Evolutionary conservation across 1,284 basidiomycete species (phyloP).

Genomic region (Heterobasidion parviporum): DNA sequence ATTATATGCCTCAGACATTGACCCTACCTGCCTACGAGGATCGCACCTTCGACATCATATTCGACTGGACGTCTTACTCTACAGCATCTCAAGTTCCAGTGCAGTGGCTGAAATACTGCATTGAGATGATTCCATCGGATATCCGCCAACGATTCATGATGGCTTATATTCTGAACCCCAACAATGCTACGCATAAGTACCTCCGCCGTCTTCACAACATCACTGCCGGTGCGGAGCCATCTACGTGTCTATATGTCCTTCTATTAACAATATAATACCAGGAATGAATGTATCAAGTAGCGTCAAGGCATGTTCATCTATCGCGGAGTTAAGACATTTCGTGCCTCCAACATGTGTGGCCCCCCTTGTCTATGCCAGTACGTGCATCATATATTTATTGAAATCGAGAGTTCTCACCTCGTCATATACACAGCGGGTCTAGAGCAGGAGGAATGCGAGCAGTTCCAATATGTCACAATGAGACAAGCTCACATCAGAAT

Average conservation of each 20-base stretch:
- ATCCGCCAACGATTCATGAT: slow-evolving; percentile 49
- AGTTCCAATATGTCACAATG: slow-evolving; percentile 56
- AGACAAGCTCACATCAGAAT: slow-evolving; percentile 51
- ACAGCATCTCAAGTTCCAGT: slow-evolving; percentile 72
- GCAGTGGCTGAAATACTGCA: slow-evolving; percentile 74
- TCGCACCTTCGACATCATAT: slow-evolving; percentile 62
- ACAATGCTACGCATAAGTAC: slow-evolving; percentile 65
- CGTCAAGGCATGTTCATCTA: slow-evolving; percentile 50
- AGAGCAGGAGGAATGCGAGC: slow-evolving; percentile 46
- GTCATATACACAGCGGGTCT: slow-evolving; percentile 33
- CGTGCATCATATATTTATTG: slow-evolving; percentile 10
- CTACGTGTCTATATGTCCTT: background rate
- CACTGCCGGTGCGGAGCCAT: slow-evolving; percentile 48
- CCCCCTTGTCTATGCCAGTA: slow-evolving; percentile 49
- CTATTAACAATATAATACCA: slow-evolving; percentile 16
- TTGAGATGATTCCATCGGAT: slow-evolving; percentile 71
- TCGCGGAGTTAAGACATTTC: slow-evolving; percentile 47
- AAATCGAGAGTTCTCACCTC: background rate
- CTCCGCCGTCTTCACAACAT: slow-evolving; percentile 70
- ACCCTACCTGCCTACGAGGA: slow-evolving; percentile 36
- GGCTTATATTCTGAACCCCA: slow-evolving; percentile 75
- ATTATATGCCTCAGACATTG: slow-evolving; percentile 22
- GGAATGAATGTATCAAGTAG: slow-evolving; percentile 47
- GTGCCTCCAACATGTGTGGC: slow-evolving; percentile 42
- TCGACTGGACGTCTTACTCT: slow-evolving; percentile 80